phyloP scores from a whole-genome alignment of 2,329 filamentous ascomycete genomes.

The Fusarium nurragi region DNA sequence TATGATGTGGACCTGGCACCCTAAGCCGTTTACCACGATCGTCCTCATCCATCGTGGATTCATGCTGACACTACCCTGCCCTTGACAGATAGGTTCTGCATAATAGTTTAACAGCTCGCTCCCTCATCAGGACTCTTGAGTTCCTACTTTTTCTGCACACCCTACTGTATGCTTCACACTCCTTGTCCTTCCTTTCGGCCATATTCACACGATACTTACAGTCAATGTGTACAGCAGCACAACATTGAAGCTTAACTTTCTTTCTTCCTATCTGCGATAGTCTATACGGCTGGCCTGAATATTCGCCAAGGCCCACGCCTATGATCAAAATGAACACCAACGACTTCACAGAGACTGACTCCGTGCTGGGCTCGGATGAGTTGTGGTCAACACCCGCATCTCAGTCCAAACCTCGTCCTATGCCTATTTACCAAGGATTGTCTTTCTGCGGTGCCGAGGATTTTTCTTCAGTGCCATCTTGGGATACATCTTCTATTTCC shows the following conservation, averaged over 20 bases:
- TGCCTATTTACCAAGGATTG: constrained; percentile 70
- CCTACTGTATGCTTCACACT: constrained; percentile 59
- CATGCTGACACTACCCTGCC: constrained; percentile 43
- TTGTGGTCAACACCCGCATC: constrained; percentile 66
- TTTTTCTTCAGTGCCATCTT: constrained; percentile 62
- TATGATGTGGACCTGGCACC: constrained; percentile 42
- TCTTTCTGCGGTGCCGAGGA: constrained; percentile 67
- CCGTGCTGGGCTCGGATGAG: constrained; percentile 55
- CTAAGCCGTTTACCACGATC: constrained; percentile 39
- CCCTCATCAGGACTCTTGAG: constrained; percentile 27
- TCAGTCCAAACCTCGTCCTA: constrained; percentile 63
- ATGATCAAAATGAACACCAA: constrained; percentile 58
- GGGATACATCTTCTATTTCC: constrained; percentile 65
- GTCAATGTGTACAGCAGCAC: constrained; percentile 34
- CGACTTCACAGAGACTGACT: constrained; percentile 61
- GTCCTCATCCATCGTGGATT: constrained; percentile 35
- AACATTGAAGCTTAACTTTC: constrained; percentile 58
- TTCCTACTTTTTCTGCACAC: constrained; percentile 62
- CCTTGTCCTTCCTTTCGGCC: constrained; percentile 36
- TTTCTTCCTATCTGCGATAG: constrained; percentile 55
- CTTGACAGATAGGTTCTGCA: constrained; percentile 41
- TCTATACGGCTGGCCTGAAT: constrained; percentile 59
- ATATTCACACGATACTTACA: constrained; percentile 41
- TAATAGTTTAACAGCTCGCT: constrained; percentile 42
- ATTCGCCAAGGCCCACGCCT: constrained; percentile 55